Conservation (phyloP, 371 early-diverging fungal genomes). For the Mucor piriformis region DNA sequence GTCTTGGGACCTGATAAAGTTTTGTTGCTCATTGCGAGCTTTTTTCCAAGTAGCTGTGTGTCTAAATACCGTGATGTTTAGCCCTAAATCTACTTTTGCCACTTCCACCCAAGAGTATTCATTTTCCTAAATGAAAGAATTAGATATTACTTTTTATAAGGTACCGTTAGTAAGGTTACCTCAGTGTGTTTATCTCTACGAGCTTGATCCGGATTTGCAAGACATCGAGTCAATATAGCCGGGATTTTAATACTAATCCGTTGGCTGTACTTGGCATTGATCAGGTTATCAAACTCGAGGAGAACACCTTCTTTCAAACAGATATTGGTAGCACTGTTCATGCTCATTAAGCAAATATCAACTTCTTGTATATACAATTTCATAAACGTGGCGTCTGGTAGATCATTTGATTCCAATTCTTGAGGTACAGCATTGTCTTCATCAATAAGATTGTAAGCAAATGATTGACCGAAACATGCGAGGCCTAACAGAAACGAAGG, state of each 20-base stretch:
- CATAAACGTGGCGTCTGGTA: constrained; percentile 72
- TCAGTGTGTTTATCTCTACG: neutral
- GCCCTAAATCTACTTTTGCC: constrained; percentile 60
- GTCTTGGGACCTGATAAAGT: constrained; percentile 70
- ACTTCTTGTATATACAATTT: constrained; percentile 61
- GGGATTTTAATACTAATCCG: constrained; percentile 68
- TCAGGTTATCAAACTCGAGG: constrained; percentile 68
- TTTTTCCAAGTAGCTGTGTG: constrained; percentile 65
- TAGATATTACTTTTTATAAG: neutral
- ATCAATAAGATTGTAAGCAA: constrained; percentile 72
- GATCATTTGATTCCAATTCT: constrained; percentile 44
- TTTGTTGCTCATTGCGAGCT: constrained; percentile 58
- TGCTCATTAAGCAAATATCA: constrained; percentile 69
- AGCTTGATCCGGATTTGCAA: constrained; percentile 54
- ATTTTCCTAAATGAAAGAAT: constrained; percentile 2
- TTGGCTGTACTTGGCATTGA: constrained; percentile 63
- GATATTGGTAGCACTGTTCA: constrained; percentile 60
- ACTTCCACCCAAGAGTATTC: constrained; percentile 76
- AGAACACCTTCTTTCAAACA: constrained; percentile 59
- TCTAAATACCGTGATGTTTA: constrained; percentile 64
- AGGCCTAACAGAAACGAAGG: constrained; percentile 67
- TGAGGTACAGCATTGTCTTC: constrained; percentile 72
- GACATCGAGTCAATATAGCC: constrained; percentile 52
- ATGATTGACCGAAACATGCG: constrained; percentile 60
- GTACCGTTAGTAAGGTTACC: constrained; percentile 15